Evolutionary conservation across 108 stramenopile genomes (phyloP), one percentile per base, ranked within the genome.

Genomic region (Nannochloropsis salina): DNA sequence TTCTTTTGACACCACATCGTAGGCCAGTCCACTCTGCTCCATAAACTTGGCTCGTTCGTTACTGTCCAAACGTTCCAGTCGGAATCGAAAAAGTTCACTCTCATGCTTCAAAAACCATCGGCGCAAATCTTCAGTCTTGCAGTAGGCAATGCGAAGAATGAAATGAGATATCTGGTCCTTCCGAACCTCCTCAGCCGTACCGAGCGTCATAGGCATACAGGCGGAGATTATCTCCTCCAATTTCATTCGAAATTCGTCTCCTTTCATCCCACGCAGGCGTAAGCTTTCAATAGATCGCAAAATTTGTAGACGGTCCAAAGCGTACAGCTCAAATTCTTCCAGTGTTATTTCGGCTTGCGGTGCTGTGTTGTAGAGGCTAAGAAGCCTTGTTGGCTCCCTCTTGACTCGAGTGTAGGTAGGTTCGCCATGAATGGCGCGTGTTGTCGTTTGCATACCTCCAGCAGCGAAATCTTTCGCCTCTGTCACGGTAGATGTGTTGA

Each of bases 81-180:
- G 96, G 90, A 92, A 89, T 84, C 92, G 90, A 89, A 97, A 94
- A 44, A 98, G 91, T 22, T 88, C 89, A 43, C 93, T 90, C 86
- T 98, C 85, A 80, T 85, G 90, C 81, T 84, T 61, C 44, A 92
- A 74, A 74, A 92, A 92, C 88, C 92, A 91, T 44, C 92, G 83
- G 8, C 92, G 80, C 31, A 92, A 87, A 80, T 92, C 92, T 79
- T 92, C 92, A 40, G 90, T 92, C 41, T 93, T 94, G 92, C 96
- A 97, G 91, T 97, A 97, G 47, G 97, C 96, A 10, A 96, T 91
- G 22, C 98, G 92, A 42, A 99, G 91, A 44, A 99, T 96, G 91
- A 96, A 98, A 91, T 99, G 98, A 9, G 96, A 97, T 82, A 94
- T 92, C n/a, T 84, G 84, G 89, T 99, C 98, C 74, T 83, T 94